phyloP scores from a whole-genome alignment of 73 alveolate species.

The Breviolum minutum region DNA sequence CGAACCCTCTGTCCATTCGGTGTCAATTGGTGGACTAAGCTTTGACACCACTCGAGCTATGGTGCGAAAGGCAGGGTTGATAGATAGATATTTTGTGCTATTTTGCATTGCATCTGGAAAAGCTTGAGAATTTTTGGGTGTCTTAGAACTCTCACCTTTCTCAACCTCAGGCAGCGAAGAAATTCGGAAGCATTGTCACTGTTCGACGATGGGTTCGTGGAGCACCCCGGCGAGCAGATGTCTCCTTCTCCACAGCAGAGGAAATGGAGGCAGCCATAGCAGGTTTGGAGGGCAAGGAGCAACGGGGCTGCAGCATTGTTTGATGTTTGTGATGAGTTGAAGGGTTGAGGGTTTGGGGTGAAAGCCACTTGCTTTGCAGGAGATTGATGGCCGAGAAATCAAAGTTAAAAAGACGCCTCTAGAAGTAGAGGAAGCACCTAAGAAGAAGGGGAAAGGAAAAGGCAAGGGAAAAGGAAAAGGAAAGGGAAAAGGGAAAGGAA shows the following conservation, averaged over 20 bases:
- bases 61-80: conserved; percentile 52
- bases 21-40: conserved; percentile 91
- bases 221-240: conserved; percentile 89
- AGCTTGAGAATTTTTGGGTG: too few relatives aligned
- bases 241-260: conserved; percentile 74
- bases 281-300: conserved; percentile 85
- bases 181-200: conserved; percentile 74
- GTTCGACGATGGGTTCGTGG: conserved; percentile 92
- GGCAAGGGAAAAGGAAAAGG: conserved; percentile 73
- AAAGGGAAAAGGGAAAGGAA: conserved; percentile 62
- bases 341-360: not conserved
- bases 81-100: not conserved
- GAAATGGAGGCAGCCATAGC: conserved; percentile 91
- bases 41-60: conserved; percentile 74
- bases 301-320: too few relatives aligned
- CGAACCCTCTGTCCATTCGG: conserved; percentile 59
- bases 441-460: conserved; percentile 77
- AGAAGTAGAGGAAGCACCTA: conserved; percentile 44
- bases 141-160: not conserved
- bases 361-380: conserved; percentile 19
- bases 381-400: conserved; percentile 73
- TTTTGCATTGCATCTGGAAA: not conserved
- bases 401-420: conserved; percentile 49
- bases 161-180: conserved; percentile 38
- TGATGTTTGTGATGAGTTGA: not conserved